Base-by-base conservation (phyloP, 257 asterid species). In the Osmanthus fragrans region DNA sequence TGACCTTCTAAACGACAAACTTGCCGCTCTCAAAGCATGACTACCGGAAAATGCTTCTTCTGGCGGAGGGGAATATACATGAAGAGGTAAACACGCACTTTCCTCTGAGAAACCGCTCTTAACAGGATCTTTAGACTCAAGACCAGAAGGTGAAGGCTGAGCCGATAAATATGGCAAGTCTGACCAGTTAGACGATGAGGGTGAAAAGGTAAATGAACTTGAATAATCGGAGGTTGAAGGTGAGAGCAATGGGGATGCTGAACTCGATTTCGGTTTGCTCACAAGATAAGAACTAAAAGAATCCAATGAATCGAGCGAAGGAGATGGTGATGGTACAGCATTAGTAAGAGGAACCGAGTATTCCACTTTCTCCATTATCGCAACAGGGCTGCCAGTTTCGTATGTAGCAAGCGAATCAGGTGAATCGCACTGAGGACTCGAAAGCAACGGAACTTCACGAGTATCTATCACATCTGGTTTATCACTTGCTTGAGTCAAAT, bases 121-220 rank as follows among this genome's bases (percentile, higher is more conserved):
- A 78, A 68, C 29, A 78, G 76, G 78, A 81, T 77, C 73, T 32
- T 72, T 82, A 5, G 80, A 73, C 60, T 86, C 93, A 33, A 76
- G 42, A 67, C 81, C 82, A 19, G 82, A 77, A 66, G 92, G 96
- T 18, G 97, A 89, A 39, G 93, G 94, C 80, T 87, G 94, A 75
- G 96, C 88, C 29, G 98, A 85, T 40, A 82, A 76, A 77, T 82
- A 84, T n/a, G 96, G 85, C 76, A 86, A 79, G 84, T 94, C 95
- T 12, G 97, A 93, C 94, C 92, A 91, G 85, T 91, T 88, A 81
- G 97, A 91, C 19, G 99, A 92, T 10, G 98, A 87, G 66, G 97
- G 99, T 1, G 97, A 92, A 83, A 89, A 88, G 76, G 92, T 88
- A 85, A 91, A 92, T 18, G 96, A 91, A 75, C 97, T 87, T 27